Evolutionary conservation across 2,329 filamentous ascomycete species (phyloP).

Genomic region (Zasmidium angulare): DNA sequence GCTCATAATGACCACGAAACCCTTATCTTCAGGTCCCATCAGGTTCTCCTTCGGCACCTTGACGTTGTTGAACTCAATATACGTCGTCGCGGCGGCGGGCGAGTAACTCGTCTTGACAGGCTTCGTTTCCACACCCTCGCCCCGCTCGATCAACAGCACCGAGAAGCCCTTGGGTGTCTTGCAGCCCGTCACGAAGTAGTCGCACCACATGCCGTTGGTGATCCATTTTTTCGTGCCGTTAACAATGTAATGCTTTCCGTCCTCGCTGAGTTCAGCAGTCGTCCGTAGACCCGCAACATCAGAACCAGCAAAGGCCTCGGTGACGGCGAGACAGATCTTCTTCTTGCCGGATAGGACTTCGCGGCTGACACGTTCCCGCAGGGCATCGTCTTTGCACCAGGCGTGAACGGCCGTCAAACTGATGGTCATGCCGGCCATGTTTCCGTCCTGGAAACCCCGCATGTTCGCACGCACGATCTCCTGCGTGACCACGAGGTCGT

Average conservation of each 20-base stretch:
- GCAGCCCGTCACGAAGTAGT: conserved; percentile 82
- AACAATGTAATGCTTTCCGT: conserved; percentile 70
- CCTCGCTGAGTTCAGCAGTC: conserved; percentile 72
- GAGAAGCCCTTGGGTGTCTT: conserved; percentile 76
- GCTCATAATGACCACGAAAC: conserved; percentile 77
- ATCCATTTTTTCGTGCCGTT: conserved; percentile 80
- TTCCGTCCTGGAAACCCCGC: conserved; percentile 84
- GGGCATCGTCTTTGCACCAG: conserved; percentile 67
- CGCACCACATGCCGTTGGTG: conserved; percentile 75
- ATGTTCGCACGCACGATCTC: conserved; percentile 71
- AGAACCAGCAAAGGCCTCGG: conserved; percentile 81
- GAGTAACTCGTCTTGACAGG: conserved; percentile 81
- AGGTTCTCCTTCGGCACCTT: conserved; percentile 79
- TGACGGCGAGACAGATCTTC: conserved; percentile 86
- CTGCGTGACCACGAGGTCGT: conserved; percentile 74
- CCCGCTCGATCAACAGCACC: conserved; percentile 72
- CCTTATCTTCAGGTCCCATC: conserved; percentile 80
- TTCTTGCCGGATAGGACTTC: conserved; percentile 79
- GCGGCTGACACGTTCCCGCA: conserved; percentile 66
- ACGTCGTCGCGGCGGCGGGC: conserved; percentile 73
- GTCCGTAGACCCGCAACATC: conserved; percentile 80
- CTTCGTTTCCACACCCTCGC: conserved; percentile 73
- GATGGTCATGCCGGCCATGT: conserved; percentile 84
- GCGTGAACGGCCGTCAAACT: conserved; percentile 76
- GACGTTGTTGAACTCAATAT: conserved; percentile 80